Percentiles rank a stretch among this genome's conserved stretches.
phyloP scores from a whole-genome alignment of 176 grass and related monocot genomes.

The Carex scoparia region DNA sequence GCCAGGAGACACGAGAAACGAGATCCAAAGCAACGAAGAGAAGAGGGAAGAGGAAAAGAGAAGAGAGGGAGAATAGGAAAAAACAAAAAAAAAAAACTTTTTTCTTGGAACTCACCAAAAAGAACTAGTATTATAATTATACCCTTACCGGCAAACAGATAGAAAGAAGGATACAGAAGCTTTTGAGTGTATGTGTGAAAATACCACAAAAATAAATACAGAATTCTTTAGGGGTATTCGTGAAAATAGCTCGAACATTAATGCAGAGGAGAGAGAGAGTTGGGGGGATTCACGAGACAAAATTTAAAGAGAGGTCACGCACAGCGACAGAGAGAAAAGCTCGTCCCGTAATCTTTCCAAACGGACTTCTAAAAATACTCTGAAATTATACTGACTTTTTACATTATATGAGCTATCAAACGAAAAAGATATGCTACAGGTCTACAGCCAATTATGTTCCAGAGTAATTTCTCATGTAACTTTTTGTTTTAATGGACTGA shows the following conservation, averaged over 20 bases:
- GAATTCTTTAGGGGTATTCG: background rate
- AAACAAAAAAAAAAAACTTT: background rate
- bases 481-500: background rate
- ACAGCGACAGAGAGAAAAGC: slow-evolving; percentile 6
- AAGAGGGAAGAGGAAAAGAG: background rate
- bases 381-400: background rate
- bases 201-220: background rate
- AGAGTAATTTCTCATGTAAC: background rate
- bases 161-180: background rate
- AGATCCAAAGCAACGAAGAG: background rate
- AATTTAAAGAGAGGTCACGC: slow-evolving; percentile 22
- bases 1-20: background rate
- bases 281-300: background rate
- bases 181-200: background rate
- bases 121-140: background rate
- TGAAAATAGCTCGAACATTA: background rate
- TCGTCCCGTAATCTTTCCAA: background rate
- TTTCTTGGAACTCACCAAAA: background rate
- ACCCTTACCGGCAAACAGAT: background rate
- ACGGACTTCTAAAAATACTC: background rate
- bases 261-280: background rate
- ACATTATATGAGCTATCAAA: background rate
- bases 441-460: background rate
- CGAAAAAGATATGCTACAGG: background rate
- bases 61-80: background rate